Evolutionary conservation across 495 filamentous ascomycete species (phyloP).

Genomic region (Daldinia caldariorum): DNA sequence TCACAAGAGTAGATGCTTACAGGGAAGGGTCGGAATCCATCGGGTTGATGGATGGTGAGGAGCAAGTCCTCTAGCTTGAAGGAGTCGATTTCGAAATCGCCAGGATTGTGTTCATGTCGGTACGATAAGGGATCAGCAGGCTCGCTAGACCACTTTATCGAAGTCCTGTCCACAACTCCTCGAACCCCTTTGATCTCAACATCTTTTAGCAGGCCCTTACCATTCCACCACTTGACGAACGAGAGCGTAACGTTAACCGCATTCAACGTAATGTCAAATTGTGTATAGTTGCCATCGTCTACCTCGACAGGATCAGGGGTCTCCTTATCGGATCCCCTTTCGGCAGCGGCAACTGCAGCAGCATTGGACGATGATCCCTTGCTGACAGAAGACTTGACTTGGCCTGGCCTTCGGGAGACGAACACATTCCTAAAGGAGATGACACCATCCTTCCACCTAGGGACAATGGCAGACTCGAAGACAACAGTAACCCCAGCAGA

Average conservation of each 20-base stretch:
- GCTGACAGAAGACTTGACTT: constrained; percentile 78
- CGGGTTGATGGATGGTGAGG: constrained; percentile 90
- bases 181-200: constrained; percentile 96
- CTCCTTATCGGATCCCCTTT: constrained; percentile 61
- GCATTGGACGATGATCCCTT: constrained; percentile 91
- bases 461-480: constrained; percentile 97
- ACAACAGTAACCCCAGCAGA: constrained; percentile 95
- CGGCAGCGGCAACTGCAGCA: constrained; percentile 85
- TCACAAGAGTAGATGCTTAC: constrained; percentile 96
- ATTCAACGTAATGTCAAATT: constrained; percentile 94
- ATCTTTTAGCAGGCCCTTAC: constrained; percentile 88
- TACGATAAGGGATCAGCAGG: constrained; percentile 85
- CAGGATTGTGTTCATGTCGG: constrained; percentile 85
- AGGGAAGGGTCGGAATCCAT: constrained; percentile 89
- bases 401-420: constrained; percentile 88
- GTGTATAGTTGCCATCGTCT: constrained; percentile 95
- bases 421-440: constrained; percentile 98
- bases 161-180: constrained; percentile 91
- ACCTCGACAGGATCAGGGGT: constrained; percentile 57
- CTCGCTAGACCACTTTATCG: constrained; percentile 74
- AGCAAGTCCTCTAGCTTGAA: constrained; percentile 96
- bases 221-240: constrained; percentile 97
- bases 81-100: constrained; percentile 94
- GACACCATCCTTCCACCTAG: constrained; percentile 91
- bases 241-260: constrained; percentile 97